Evolutionary conservation across 768 basidiomycete genomes (phyloP), one percentile per base, ranked within the genome.

Genomic region (Pulveroboletus sp.): DNA sequence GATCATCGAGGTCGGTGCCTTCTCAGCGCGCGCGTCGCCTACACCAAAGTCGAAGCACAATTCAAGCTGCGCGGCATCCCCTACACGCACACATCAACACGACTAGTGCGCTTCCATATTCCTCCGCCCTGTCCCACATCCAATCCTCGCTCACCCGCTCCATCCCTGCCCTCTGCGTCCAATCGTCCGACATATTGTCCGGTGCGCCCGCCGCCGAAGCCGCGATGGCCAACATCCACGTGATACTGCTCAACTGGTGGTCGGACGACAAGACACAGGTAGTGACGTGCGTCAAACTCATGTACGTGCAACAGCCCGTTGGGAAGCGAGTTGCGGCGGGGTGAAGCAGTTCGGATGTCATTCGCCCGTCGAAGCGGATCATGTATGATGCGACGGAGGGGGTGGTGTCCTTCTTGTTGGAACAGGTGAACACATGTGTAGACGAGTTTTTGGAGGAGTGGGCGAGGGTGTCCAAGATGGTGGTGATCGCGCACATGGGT

Each of bases 231-330:
- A 92, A 90, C 61, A 91, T 94, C 44, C 84, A 86, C 32, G 86
- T 94, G 43, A 86, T 91, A 54, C 88, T 91, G 8, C 73, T 91
- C 14, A 85, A 91, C 54, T 94, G 93, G 93, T 94, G 93, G 93
- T 86, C 85, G 4, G 81, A 86, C 41, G 82, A 82, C 54, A 83
- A 81, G 53, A 85, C 85, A 3, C 55, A 89, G 77, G 89, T 93
- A 13, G 83, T 93, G 19, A 94, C 91, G 0, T 90, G 88, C 55
- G 90, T 94, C 31, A 93, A 92, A 63, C 75, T 95, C 26, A 90
- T 90, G 69, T 90, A 92, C 57, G 89, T 91, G 26, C 89, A 91
- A 60, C 87, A 91, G 57, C 85, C 89, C 0, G 79, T 89, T 58
- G 86, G 89, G 17, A 87, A 86, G 58, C 69, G 73, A 4, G 80